Evolutionary conservation across 1,284 basidiomycete genomes (phyloP), one percentile per base, ranked within the genome.

Genomic region (Hemileccinum hortonii): DNA sequence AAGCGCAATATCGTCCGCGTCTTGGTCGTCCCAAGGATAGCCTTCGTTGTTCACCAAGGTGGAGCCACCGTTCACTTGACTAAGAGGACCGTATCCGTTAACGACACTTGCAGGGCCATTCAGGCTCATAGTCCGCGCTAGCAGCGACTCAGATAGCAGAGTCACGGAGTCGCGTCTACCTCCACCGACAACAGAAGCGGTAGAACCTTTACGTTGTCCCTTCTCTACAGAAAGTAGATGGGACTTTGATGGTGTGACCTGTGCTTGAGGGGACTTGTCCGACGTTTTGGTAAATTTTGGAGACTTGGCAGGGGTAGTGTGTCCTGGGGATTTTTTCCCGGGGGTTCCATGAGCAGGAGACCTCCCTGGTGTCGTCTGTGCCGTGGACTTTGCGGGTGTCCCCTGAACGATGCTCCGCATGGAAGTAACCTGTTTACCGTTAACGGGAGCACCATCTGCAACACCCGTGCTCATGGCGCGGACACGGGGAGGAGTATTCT

Each of bases 1-100:
- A 53, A 87, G 67, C 2, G 74, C 74, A 67, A 80, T 73, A 29
- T 67, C 71, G 26, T 73, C 72, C 40, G 36, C 57, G 36, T 64
- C 70, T 38, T 61, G 62, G 26, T 68, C 64, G 24, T 67, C 67
- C 65, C 67, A 70, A 29, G 53, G 38, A 52, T 62, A 54, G 12
- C 49, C 51, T 26, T 60, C 60, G 6, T 63, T 44, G 29, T 63
- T 58, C 6, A 63, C 59, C 32, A 65, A 26, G 1, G 58, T 57
- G 11, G 56, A 55, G 11, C 66, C 50, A n/a, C 67, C 65, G 29
- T 64, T 69, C 12, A 9, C 52, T 12, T 62, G 56, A 38, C 55
- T 61, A n/a, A 52, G 48, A 19, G 56, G 49, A 15, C 47, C 57
- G 3, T 54, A 55, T 29, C 64, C 66, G 18, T 60, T 57, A 3